Conservation (phyloP, 2,329 filamentous ascomycete genomes). For the Xylariaceae sp. region DNA sequence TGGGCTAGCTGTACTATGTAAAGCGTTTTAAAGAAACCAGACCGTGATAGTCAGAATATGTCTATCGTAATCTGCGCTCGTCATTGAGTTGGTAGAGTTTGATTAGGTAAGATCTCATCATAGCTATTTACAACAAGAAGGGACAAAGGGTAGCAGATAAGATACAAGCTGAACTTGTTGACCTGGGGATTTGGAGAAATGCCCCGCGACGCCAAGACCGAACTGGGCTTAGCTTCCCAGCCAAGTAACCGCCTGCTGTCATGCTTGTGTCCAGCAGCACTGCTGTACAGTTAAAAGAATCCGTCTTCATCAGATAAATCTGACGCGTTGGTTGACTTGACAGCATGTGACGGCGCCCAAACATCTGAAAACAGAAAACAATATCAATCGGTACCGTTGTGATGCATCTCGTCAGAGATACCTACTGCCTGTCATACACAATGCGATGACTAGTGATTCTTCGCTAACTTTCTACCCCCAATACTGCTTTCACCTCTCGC, state of each 20-base stretch:
- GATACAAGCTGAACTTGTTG: slow-evolving; percentile 12
- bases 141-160: neutral
- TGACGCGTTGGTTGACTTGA: no score
- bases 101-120: neutral
- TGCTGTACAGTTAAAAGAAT: no score
- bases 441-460: slow-evolving; percentile 41
- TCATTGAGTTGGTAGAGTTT: slow-evolving; percentile 5
- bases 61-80: neutral
- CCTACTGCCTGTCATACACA: slow-evolving; percentile 16
- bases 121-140: neutral
- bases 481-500: slow-evolving; percentile 59
- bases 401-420: neutral
- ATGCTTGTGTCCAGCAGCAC: no score
- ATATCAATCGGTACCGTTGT: neutral
- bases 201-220: no score
- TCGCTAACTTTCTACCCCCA: slow-evolving; percentile 44
- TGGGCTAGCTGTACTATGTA: no score
- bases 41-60: neutral
- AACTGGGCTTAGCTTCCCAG: no score
- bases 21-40: no score
- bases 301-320: no score
- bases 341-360: neutral
- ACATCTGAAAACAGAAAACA: neutral
- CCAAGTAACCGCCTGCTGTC: no score
- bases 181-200: slow-evolving; percentile 15